These are phyloP conservation scores for Fusarium udum DNA, from an alignment of 2,329 filamentous ascomycete species.

Conservation along the genomic window DNA sequence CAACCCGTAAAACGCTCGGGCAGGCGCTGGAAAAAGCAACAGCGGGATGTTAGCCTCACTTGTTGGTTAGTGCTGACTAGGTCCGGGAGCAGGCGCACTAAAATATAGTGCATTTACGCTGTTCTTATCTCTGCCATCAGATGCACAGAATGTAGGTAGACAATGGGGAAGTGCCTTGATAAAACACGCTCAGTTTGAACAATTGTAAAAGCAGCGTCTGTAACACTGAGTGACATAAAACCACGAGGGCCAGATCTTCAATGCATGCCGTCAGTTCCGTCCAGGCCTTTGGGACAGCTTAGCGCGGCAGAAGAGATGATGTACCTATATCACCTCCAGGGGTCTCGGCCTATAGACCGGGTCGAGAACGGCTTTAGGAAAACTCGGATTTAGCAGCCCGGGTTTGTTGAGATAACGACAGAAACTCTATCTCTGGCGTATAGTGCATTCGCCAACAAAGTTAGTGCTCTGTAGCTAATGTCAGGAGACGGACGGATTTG, in stretches of 20 bases:
- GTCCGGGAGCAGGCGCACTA: neutral
- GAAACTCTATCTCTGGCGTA: neutral
- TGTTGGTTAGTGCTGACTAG: neutral
- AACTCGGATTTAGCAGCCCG: neutral
- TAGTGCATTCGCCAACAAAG: neutral
- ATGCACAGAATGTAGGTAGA: neutral
- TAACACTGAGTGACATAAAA: neutral
- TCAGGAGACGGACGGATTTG: neutral
- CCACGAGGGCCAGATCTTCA: neutral
- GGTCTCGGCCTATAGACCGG: neutral
- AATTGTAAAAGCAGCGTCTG: neutral
- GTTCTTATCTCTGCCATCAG: neutral
- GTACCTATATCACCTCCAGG: neutral
- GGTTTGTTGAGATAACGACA: neutral
- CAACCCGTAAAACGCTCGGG: neutral
- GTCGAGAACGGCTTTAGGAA: neutral
- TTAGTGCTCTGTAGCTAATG: too few species aligned
- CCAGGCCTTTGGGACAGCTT: neutral
- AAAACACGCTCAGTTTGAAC: neutral
- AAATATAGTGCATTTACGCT: neutral
- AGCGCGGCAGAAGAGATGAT: neutral
- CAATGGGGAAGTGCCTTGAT: neutral
- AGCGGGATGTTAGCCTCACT: neutral
- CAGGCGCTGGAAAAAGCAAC: neutral
- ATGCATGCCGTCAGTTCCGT: neutral